Evolutionary conservation across 306 rosid genomes (phyloP).

Genomic region (Casuarina cunninghamiana): DNA sequence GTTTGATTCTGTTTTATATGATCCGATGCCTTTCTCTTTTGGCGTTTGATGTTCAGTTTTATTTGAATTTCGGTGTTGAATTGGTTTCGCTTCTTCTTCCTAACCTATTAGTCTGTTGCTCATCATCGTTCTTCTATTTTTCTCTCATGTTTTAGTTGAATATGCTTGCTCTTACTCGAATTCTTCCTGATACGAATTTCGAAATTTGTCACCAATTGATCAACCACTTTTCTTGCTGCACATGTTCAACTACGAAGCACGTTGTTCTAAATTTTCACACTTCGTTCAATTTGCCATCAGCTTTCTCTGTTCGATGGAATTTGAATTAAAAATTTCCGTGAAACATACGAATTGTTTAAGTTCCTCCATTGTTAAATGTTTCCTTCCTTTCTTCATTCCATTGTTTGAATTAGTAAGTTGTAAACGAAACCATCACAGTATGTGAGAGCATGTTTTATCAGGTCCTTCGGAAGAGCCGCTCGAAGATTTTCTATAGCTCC

Average conservation of each 20-base stretch:
- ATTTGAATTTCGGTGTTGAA: neutral
- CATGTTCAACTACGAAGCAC: neutral
- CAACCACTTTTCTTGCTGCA: neutral
- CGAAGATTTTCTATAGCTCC: constrained; percentile 55
- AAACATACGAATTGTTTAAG: neutral
- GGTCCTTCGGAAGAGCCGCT: constrained; percentile 66
- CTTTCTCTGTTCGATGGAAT: neutral
- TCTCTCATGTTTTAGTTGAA: neutral
- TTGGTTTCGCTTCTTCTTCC: neutral
- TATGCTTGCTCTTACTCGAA: neutral
- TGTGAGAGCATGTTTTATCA: constrained; percentile 22
- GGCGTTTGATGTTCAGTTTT: neutral
- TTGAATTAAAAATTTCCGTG: neutral
- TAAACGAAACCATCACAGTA: neutral
- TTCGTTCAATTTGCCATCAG: neutral
- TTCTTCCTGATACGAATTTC: neutral
- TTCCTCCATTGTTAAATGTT: neutral
- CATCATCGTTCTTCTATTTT: neutral
- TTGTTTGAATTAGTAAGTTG: neutral
- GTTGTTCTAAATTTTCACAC: neutral
- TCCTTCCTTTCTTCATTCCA: neutral
- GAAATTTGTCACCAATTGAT: neutral
- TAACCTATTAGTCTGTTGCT: neutral
- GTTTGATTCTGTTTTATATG: neutral
- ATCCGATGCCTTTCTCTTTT: neutral